Evolutionary conservation across 2,329 filamentous ascomycete genomes (phyloP), one percentile per base, ranked within the genome.

Genomic region (Botrytis galanthina): DNA sequence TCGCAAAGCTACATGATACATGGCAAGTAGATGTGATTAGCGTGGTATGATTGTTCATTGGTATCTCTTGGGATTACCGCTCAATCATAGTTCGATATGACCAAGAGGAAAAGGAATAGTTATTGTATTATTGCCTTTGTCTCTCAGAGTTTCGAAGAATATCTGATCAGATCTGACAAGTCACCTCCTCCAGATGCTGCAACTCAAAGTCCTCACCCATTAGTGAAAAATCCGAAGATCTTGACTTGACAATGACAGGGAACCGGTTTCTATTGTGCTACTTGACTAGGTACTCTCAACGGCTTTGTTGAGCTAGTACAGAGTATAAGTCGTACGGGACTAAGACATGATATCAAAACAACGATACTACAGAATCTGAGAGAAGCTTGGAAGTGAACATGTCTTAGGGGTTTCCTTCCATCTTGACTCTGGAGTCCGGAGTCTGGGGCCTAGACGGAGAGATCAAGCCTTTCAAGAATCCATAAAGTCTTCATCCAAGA

Each of bases 1-100:
- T 72, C 61, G 61, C 70, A 57, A 59, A 59, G 70, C 48, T 67
- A 67, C 61, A 66, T 67, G 48, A 42, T 67, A 66, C 37, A 72
- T 66, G 70, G 70, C 70, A 66, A 72, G 61, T 64, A 57, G 29
- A 72, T 72, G 70, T 66, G 39, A 66, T 72, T 57, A 57, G 70
- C 70, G 70, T 72, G 61, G 70, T 72, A 46, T 44, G 44, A 48
- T 29, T 68, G 48, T 54, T 67, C 64, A 20, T 20, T n/a, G 64
- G 46, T 22, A 67, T 67, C 54, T 46, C 48, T 29, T 54, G 14
- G 32, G 16, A 37, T n/a, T 12, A 29, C 37, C 14, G 32, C 63
- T 67, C 26, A 18, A 42, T 44, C 37, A 44, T 8, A 14, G 10
- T 18, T 61, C n/a, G 42, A 46, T 44, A 26, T 57, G 32, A 8